These are phyloP conservation scores for Filosporella fistucella DNA, from an alignment of 495 filamentous ascomycete species.

Conservation along the genomic window DNA sequence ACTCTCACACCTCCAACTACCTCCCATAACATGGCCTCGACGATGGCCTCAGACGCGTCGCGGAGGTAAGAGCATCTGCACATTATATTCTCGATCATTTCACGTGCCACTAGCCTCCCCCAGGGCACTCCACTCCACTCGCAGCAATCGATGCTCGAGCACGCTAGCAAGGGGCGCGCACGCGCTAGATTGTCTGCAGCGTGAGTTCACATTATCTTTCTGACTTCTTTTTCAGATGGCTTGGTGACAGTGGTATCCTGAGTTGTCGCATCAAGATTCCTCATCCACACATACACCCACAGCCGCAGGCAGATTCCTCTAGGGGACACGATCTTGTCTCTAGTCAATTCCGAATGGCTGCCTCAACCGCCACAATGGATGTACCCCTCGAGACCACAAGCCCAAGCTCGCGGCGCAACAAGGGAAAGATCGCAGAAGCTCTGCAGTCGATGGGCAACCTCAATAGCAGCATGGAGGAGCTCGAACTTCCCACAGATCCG, in stretches of 20 bases:
- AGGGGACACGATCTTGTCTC: no score
- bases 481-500: conserved; percentile 53
- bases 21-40: conserved; percentile 3
- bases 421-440: conserved; percentile 22
- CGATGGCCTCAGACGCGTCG: conserved; percentile 18
- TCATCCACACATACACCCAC: no score
- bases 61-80: conserved; percentile 18
- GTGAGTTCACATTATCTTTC: neutral
- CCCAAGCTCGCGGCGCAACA: conserved; percentile 21
- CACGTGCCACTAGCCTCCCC: neutral
- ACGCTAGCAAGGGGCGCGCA: no score
- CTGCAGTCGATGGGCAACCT: conserved; percentile 21
- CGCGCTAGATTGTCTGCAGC: neutral
- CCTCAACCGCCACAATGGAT: conserved; percentile 14
- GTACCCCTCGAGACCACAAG: conserved; percentile 16
- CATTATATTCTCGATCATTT: no score
- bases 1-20: no score
- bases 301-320: neutral
- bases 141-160: no score
- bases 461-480: conserved; percentile 18
- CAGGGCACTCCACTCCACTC: no score
- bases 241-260: conserved; percentile 21
- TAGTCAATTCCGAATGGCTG: no score
- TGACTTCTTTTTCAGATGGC: conserved; percentile 15
- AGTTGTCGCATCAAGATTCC: conserved; percentile 26